Conservation (phyloP, 495 filamentous ascomycete species). For the Letharia lupina region DNA sequence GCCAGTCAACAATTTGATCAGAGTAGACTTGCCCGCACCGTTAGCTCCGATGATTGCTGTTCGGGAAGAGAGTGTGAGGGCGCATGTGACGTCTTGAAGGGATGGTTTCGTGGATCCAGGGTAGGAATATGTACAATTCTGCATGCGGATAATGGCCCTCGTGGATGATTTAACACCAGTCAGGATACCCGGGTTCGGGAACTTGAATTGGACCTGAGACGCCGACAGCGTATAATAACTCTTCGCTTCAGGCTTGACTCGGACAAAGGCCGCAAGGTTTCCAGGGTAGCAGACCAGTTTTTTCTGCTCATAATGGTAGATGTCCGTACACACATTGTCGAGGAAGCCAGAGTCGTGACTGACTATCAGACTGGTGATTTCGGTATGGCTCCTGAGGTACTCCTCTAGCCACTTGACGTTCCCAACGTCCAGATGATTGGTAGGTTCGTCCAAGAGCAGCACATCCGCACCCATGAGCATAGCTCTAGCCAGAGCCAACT, state of each 20-base stretch:
- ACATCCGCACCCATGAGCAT: conserved; percentile 97
- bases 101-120: conserved; percentile 79
- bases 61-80: conserved; percentile 80
- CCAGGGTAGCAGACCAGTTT: conserved; percentile 92
- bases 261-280: conserved; percentile 88
- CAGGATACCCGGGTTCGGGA: conserved; percentile 89
- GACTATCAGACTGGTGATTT: conserved; percentile 96
- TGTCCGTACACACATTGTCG: conserved; percentile 94
- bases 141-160: conserved; percentile 91
- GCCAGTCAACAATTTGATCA: conserved; percentile 97
- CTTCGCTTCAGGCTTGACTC: conserved; percentile 90
- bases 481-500: conserved; percentile 88
- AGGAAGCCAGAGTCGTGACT: conserved; percentile 97
- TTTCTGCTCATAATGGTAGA: conserved; percentile 98
- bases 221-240: conserved; percentile 96
- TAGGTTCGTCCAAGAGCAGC: conserved; percentile 93
- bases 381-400: conserved; percentile 89
- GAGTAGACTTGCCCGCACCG: conserved; percentile 95
- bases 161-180: conserved; percentile 92
- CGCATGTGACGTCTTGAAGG: conserved; percentile 74
- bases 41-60: conserved; percentile 95
- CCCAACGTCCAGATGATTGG: conserved; percentile 93
- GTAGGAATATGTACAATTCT: conserved; percentile 81
- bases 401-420: conserved; percentile 94
- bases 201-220: conserved; percentile 89